Conservation (phyloP, 352 stramenopile species). For the Plasmopara halstedii region DNA sequence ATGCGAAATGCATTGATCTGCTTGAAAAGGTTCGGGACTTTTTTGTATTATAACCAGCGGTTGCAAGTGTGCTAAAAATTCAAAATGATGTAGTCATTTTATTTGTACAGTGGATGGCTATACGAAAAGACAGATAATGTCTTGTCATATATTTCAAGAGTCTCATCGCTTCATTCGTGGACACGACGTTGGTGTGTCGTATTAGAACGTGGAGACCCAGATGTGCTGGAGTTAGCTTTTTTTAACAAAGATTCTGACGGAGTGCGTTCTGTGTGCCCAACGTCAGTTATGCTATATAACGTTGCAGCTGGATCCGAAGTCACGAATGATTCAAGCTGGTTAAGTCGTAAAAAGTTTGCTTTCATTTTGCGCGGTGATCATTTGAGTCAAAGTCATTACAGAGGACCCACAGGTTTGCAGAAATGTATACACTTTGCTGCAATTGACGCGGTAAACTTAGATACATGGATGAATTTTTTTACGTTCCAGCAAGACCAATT, state of each 20-base stretch:
- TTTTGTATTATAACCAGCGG: conserved; percentile 6
- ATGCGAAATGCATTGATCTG: conserved; percentile 44
- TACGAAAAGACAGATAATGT: conserved; percentile 61
- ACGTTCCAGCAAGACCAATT: conserved; percentile 38
- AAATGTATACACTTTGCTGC: conserved; percentile 53
- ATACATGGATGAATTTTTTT: conserved; percentile 62
- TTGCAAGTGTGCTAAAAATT: neutral
- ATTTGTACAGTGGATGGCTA: conserved; percentile 51
- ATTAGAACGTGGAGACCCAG: conserved; percentile 44
- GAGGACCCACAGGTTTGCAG: conserved; percentile 20
- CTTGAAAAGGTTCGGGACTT: conserved; percentile 38
- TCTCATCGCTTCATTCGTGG: conserved; percentile 61
- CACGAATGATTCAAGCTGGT: conserved; percentile 52
- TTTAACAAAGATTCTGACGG: conserved; percentile 38
- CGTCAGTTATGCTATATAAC: conserved; percentile 53
- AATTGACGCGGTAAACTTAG: conserved; percentile 30
- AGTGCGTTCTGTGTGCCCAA: conserved; percentile 43
- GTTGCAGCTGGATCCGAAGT: conserved; percentile 37
- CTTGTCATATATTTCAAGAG: conserved; percentile 45
- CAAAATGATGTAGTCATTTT: conserved; percentile 31
- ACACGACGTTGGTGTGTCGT: conserved; percentile 60
- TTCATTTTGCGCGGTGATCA: conserved; percentile 41
- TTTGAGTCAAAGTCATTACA: conserved; percentile 29
- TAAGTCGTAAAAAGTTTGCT: conserved; percentile 56
- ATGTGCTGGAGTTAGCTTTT: conserved; percentile 63